Percentiles rank a stretch among this genome's conserved stretches.
Evolutionary conservation across 2,329 filamentous ascomycete genomes (phyloP).

Genomic region (Emericellopsis cladophorae): DNA sequence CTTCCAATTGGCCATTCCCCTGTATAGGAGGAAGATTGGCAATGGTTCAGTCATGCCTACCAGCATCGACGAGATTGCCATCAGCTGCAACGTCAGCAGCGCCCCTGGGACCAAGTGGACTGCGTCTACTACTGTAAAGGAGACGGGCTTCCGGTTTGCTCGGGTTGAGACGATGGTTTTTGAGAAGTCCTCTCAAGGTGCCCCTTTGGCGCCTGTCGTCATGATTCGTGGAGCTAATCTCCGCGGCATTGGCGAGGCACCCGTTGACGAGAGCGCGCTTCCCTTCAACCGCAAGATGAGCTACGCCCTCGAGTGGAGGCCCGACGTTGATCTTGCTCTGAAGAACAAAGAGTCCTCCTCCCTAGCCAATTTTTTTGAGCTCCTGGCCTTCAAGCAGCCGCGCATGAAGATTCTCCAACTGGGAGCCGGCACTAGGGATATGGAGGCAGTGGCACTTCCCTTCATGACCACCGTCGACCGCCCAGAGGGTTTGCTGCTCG

Average conservation of each 20-base stretch:
- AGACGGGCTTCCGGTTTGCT: neutral
- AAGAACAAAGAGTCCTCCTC: neutral
- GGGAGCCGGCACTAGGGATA: slow-evolving; percentile 1
- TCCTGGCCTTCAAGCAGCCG: slow-evolving; percentile 3
- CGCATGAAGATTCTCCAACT: slow-evolving; percentile 2
- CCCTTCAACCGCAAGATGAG: neutral
- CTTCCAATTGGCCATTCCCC: slow-evolving; percentile 1
- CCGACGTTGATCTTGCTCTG: neutral
- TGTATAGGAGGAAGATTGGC: neutral
- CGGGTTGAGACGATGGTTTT: neutral
- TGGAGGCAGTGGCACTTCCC: neutral
- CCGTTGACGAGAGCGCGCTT: neutral
- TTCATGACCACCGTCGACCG: too few species aligned
- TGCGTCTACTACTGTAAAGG: neutral
- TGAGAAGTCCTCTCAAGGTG: too few species aligned
- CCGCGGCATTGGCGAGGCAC: neutral
- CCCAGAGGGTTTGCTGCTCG: too few species aligned
- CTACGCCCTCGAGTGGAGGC: neutral
- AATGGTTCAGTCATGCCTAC: neutral
- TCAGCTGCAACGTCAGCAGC: neutral
- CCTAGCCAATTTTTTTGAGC: neutral
- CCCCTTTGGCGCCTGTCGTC: too few species aligned
- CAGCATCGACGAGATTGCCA: neutral
- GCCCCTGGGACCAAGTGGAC: neutral
- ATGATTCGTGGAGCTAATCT: neutral